Evolutionary conservation across 345 rosid genomes (phyloP).

Genomic region (Eucalyptus pauciflora): DNA sequence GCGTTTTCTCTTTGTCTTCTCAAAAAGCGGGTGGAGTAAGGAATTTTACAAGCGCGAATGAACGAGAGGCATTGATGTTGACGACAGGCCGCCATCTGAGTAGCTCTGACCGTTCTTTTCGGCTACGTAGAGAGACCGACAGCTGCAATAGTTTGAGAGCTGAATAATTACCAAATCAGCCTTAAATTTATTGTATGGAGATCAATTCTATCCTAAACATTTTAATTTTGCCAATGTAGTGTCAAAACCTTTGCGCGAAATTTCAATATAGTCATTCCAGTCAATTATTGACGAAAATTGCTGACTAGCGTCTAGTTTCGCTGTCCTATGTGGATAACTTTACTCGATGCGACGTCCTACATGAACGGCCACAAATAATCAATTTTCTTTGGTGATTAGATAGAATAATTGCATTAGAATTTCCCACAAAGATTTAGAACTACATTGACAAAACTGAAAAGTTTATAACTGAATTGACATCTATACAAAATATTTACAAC

Average conservation of each 20-base stretch:
- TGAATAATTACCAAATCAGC: accelerated
- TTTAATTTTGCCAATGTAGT: accelerated
- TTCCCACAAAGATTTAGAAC: too few species aligned
- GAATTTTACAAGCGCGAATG: background rate
- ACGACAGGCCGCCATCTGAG: background rate
- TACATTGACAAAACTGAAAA: too few species aligned
- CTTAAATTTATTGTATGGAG: too few species aligned
- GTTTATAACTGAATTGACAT: too few species aligned
- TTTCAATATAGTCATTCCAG: accelerated
- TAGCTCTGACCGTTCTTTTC: background rate
- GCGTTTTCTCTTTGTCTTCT: background rate
- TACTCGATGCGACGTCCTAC: accelerated
- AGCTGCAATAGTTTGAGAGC: background rate
- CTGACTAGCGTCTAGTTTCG: accelerated
- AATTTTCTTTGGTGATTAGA: background rate
- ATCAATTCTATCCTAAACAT: background rate
- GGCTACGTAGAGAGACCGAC: background rate
- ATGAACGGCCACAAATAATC: background rate
- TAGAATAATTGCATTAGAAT: too few species aligned
- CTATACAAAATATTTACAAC: accelerated
- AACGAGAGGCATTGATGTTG: background rate
- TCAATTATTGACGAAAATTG: accelerated
- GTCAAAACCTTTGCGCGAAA: accelerated
- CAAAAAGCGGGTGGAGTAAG: background rate
- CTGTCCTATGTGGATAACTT: background rate